Evolutionary conservation across 2,329 filamentous ascomycete genomes (phyloP).

Genomic region (Fusarium decemcellulare): DNA sequence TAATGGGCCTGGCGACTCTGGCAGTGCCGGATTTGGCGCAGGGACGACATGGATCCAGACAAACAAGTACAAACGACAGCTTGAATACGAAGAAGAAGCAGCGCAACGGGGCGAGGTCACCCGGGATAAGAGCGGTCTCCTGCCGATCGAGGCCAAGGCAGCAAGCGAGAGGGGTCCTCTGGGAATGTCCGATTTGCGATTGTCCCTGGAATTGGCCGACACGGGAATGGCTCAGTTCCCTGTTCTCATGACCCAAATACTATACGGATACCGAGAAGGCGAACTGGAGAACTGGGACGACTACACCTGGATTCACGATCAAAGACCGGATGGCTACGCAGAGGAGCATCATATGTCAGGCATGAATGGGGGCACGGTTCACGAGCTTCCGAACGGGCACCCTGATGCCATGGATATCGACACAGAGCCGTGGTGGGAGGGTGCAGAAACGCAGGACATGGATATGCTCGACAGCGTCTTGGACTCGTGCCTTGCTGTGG

Average conservation of each 20-base stretch:
- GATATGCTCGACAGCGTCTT: conserved; percentile 69
- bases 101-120: conserved; percentile 80
- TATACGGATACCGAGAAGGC: conserved; percentile 80
- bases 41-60: conserved; percentile 83
- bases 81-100: conserved; percentile 82
- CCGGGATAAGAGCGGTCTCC: conserved; percentile 81
- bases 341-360: conserved; percentile 50
- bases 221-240: conserved; percentile 84
- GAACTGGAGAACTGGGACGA: conserved; percentile 79
- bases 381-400: conserved; percentile 63
- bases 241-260: conserved; percentile 78
- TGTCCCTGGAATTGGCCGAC: conserved; percentile 83
- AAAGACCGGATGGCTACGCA: conserved; percentile 44
- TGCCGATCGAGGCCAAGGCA: conserved; percentile 86
- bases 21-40: conserved; percentile 73
- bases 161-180: conserved; percentile 80
- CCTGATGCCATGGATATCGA: conserved; percentile 73
- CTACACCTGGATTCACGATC: conserved; percentile 66
- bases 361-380: conserved; percentile 54
- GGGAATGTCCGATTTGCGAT: conserved; percentile 82
- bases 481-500: conserved; percentile 68
- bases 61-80: conserved; percentile 80
- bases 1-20: conserved; percentile 75
- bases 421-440: conserved; percentile 73
- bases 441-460: conserved; percentile 66